Evolutionary conservation across 2,329 filamentous ascomycete genomes (phyloP), one percentile per base, ranked within the genome.

Genomic region (Fusarium mundagurra): DNA sequence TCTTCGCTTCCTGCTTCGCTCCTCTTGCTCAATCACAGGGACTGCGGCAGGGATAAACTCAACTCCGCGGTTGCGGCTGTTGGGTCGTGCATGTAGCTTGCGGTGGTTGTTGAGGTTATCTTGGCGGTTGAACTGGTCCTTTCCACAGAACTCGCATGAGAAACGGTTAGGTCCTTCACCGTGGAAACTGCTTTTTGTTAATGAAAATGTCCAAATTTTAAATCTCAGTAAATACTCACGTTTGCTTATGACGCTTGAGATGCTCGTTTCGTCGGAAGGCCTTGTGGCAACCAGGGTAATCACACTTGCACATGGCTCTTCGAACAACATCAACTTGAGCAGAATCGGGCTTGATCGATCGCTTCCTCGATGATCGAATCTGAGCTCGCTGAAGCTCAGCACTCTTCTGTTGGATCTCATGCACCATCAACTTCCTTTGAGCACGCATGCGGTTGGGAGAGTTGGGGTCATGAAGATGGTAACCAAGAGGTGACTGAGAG

Each of bases 191-290:
- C n/a, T 16, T 33, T 16, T 11, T 45, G 41, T 71, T 47, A 75
- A 60, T 12, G 24, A 39, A 24, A 14, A 20, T 51, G 14, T 36
- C 54, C 24, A 11, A 8, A 41, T 18, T 36, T 36, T 14, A 5
- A 27, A 39, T 27, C 27, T 2, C 5, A n/a, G 27, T 39, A 34
- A 53, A 10, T 33, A 84, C 86, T 82, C 76, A 89, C 87, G 86
- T 86, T 61, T 84, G 83, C 59, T 86, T 83, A 76, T 90, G 88
- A 34, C 88, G 84, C 81, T 89, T 90, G 24, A 89, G 80, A 70
- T 90, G 88, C 78, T 90, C 88, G 31, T 85, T 86, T 63, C 88
- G 83, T 73, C 86, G 85, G 68, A 87, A 89, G 0, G 84, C 84
- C 73, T 85, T 86, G 72, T 83, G 77, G 77, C 88, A 90, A 34